phyloP scores from a whole-genome alignment of 129 eudicot genomes.

The Arctium lappa region DNA sequence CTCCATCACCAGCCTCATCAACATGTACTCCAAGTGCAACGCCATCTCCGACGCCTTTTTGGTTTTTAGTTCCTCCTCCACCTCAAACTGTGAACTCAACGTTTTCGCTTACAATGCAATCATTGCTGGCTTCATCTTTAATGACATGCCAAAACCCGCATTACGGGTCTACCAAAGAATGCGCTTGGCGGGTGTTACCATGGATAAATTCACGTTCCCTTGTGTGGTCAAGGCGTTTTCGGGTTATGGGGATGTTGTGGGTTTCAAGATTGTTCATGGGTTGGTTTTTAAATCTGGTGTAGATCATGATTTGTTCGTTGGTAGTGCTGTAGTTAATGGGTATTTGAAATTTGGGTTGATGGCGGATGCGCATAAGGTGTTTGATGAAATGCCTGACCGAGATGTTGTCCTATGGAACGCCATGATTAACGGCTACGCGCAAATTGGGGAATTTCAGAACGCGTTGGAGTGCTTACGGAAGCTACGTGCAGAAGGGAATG shows the following conservation, averaged over 20 bases:
- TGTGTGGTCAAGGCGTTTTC: constrained; percentile 71
- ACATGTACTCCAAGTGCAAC: constrained; percentile 85
- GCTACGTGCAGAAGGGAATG: constrained; percentile 36
- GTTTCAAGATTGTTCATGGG: constrained; percentile 56
- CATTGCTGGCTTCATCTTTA: constrained; percentile 50
- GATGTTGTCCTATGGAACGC: constrained; percentile 85
- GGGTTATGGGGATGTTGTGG: constrained; percentile 30
- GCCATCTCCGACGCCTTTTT: constrained; percentile 40
- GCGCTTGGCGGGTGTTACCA: constrained; percentile 38
- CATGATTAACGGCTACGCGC: constrained; percentile 65
- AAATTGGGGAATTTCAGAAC: constrained; percentile 46
- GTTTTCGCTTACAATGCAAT: constrained; percentile 59
- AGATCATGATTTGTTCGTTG: constrained; percentile 55
- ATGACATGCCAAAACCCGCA: constrained; percentile 38
- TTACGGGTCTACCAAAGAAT: constrained; percentile 41
- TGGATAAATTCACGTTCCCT: constrained; percentile 72
- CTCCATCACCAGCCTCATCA: constrained; percentile 73
- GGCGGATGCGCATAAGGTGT: constrained; percentile 55
- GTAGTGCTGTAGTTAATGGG: constrained; percentile 66
- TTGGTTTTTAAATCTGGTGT: constrained; percentile 61
- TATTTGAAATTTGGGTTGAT: constrained; percentile 48
- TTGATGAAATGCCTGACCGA: constrained; percentile 57
- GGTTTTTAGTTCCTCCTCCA: constrained; percentile 29
- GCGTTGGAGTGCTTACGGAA: constrained; percentile 45
- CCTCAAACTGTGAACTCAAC: constrained; percentile 32